These are phyloP conservation scores for Cinnamomum chago DNA, from an alignment of 164 flowering plant genomes.

Conservation along the genomic window DNA sequence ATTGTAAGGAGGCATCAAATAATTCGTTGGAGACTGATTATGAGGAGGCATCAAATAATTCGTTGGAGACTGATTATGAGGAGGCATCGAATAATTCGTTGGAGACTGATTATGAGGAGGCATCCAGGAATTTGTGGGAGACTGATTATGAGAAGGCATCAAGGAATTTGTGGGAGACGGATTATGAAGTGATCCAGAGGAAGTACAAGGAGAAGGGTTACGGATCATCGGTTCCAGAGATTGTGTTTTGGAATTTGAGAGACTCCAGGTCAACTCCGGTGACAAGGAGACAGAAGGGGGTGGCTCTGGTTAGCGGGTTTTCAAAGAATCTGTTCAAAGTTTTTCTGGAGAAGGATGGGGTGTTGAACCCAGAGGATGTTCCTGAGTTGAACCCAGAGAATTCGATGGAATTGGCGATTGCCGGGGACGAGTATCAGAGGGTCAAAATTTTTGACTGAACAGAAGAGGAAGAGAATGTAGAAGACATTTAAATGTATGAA, in stretches of 20 bases:
- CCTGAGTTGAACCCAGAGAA: constrained; percentile 17
- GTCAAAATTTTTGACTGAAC: constrained; percentile 30
- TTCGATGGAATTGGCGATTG: constrained; percentile 37
- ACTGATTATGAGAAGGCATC: too few species aligned
- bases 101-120: too few species aligned
- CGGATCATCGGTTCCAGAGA: constrained; percentile 35
- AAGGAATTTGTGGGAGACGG: constrained; percentile 19
- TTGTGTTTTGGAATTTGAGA: constrained; percentile 52
- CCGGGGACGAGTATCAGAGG: constrained; percentile 29
- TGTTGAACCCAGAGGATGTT: constrained; percentile 28
- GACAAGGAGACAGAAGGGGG: constrained; percentile 27
- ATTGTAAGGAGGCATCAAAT: background rate
- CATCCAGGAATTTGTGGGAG: too few species aligned
- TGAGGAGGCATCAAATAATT: too few species aligned
- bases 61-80: constrained; percentile 24
- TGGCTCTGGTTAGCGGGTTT: constrained; percentile 54
- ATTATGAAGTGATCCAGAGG: constrained; percentile 35
- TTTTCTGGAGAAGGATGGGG: constrained; percentile 39
- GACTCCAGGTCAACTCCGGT: constrained; percentile 44
- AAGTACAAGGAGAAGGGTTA: constrained; percentile 34
- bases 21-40: constrained; percentile 23
- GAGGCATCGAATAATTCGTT: too few species aligned
- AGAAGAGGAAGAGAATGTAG: constrained; percentile 8
- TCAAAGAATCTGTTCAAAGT: constrained; percentile 46
- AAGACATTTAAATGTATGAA: background rate